Conservation (phyloP, 192 early-diverging fungal genomes). For the Podila clonocystis region DNA sequence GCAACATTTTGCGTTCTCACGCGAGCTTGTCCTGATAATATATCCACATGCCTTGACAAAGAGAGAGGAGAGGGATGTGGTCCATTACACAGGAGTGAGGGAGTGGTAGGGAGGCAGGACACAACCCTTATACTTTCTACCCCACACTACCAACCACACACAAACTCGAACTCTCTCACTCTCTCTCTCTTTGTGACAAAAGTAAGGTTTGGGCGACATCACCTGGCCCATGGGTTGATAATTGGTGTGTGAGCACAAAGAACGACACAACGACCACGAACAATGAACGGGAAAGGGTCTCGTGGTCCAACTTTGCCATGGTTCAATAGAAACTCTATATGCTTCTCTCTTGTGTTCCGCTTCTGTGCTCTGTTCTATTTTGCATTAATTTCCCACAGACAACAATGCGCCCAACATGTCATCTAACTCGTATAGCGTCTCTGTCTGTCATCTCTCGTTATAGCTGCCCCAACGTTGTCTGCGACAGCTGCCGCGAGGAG, state of each 20-base stretch:
- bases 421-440: background rate
- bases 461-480: conserved; percentile 50
- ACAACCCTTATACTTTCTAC: background rate
- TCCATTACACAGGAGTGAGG: background rate
- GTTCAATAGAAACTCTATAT: too few relatives aligned
- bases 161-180: background rate
- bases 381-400: conserved; percentile 45
- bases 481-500: conserved; percentile 50
- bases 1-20: too few relatives aligned
- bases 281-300: background rate
- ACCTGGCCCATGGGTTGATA: background rate
- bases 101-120: too few relatives aligned
- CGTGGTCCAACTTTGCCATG: background rate
- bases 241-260: too few relatives aligned
- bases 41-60: too few relatives aligned
- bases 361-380: background rate
- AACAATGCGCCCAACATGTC: background rate
- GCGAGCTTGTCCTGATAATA: too few relatives aligned
- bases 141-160: background rate
- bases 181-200: background rate
- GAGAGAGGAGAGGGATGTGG: background rate
- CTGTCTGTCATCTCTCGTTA: background rate
- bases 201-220: conserved; percentile 3
- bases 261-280: too few relatives aligned
- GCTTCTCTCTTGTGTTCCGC: background rate